phyloP scores from a whole-genome alignment of 495 filamentous ascomycete species.

The Thermothielavioides terrestris region DNA sequence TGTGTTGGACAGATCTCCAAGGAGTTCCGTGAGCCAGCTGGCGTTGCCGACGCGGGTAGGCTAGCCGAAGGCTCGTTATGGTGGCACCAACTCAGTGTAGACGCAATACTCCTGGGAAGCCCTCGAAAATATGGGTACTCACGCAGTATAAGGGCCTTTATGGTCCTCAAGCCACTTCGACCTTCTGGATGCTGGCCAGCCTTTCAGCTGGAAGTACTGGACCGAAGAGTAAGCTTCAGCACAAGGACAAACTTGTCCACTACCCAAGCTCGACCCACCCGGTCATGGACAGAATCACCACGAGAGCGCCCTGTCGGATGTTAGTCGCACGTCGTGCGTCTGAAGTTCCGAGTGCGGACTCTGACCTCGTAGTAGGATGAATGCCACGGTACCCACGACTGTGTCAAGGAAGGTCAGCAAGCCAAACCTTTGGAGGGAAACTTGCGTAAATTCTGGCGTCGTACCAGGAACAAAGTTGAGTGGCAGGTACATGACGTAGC shows the following conservation, averaged over 20 bases:
- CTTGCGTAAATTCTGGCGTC: too few species aligned
- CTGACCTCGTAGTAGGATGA: conserved; percentile 67
- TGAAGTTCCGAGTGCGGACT: too few species aligned
- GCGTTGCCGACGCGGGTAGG: neutral
- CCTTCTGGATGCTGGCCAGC: conserved; percentile 53
- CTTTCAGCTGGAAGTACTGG: conserved; percentile 83
- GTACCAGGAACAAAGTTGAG: conserved; percentile 77
- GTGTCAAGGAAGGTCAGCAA: conserved; percentile 1
- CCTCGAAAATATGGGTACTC: too few species aligned
- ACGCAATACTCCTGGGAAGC: too few species aligned
- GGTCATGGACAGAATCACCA: conserved; percentile 25
- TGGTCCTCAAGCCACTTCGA: conserved; percentile 57
- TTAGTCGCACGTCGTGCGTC: conserved; percentile 8
- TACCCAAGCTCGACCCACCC: conserved; percentile 15
- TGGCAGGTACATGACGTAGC: conserved; percentile 74
- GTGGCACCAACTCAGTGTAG: too few species aligned
- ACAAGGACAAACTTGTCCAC: neutral
- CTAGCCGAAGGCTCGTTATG: neutral
- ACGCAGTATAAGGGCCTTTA: conserved; percentile 66
- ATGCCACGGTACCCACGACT: conserved; percentile 74
- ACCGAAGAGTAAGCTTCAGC: conserved; percentile 8
- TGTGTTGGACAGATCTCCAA: conserved; percentile 1
- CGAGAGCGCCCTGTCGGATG: conserved; percentile 28
- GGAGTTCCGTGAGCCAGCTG: neutral
- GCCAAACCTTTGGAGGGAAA: too few species aligned